Evolutionary conservation across 2,329 filamentous ascomycete species (phyloP).

Genomic region (Mariannaea elegans): DNA sequence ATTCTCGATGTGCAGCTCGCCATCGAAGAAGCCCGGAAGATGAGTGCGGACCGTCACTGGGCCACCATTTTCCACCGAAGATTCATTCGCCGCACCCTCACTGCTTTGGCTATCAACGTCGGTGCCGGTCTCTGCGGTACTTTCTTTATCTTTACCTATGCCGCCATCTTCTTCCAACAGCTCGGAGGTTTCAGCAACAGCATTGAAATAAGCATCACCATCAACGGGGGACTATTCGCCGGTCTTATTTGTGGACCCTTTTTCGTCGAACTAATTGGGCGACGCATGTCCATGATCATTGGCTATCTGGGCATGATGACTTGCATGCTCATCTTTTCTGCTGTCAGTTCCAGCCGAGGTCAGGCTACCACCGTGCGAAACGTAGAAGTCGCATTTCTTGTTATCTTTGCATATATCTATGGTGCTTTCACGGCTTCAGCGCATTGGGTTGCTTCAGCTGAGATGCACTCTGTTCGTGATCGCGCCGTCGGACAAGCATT

Average conservation of each 20-base stretch:
- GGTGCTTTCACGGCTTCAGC: not conserved
- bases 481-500: not conserved
- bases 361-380: not conserved
- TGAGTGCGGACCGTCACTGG: not conserved
- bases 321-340: constrained; percentile 6
- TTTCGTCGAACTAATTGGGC: not conserved
- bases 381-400: not conserved
- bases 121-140: too few relatives aligned
- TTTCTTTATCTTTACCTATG: too few relatives aligned
- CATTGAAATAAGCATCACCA: too few relatives aligned
- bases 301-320: constrained; percentile 3
- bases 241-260: constrained; percentile 6
- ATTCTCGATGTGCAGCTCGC: not conserved
- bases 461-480: constrained; percentile 4
- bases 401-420: constrained; percentile 8
- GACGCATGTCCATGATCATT: not conserved
- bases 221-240: not conserved
- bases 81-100: too few relatives aligned
- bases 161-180: too few relatives aligned
- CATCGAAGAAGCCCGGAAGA: not conserved
- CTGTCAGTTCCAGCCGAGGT: not conserved
- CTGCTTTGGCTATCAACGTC: too few relatives aligned
- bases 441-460: not conserved
- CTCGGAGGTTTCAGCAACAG: too few relatives aligned
- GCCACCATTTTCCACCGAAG: not conserved